These are phyloP conservation scores for Plasmodium vivax DNA, from an alignment of 169 alveolate genomes.

Conservation along the genomic window DNA sequence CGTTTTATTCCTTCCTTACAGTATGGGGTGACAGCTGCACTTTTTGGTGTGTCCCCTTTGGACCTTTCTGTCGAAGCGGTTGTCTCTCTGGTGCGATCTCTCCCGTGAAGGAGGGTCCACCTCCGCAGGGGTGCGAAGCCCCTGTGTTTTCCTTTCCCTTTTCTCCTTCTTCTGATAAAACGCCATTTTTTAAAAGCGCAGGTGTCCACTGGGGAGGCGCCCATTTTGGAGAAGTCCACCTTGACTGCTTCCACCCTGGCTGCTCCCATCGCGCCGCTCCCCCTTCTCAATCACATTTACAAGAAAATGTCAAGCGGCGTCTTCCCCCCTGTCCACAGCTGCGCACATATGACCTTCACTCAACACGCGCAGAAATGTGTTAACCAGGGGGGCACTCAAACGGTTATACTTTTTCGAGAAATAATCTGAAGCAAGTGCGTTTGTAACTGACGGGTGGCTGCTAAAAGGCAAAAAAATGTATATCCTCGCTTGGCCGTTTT, in stretches of 20 bases:
- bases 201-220: not conserved
- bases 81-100: not conserved
- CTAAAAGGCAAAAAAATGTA: not conserved
- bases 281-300: not conserved
- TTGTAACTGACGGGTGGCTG: not conserved
- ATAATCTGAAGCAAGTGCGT: not conserved
- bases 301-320: not conserved
- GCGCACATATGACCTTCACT: not conserved
- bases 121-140: not conserved
- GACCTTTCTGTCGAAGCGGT: not conserved
- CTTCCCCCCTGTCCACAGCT: not conserved
- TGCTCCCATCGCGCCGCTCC: not conserved
- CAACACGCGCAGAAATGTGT: not conserved
- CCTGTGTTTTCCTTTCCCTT: not conserved
- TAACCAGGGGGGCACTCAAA: not conserved
- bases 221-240: not conserved
- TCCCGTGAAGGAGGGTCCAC: not conserved
- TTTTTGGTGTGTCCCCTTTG: not conserved
- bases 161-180: slow-evolving; percentile 3
- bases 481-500: not conserved
- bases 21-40: slow-evolving; percentile 2
- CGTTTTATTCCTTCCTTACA: slow-evolving; percentile 11
- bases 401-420: not conserved
- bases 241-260: not conserved
- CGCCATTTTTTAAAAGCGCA: slow-evolving; percentile 30